Evolutionary conservation across 176 grass and related monocot genomes (phyloP), one percentile per base, ranked within the genome.

Genomic region (Hsuehochloa calcarea): DNA sequence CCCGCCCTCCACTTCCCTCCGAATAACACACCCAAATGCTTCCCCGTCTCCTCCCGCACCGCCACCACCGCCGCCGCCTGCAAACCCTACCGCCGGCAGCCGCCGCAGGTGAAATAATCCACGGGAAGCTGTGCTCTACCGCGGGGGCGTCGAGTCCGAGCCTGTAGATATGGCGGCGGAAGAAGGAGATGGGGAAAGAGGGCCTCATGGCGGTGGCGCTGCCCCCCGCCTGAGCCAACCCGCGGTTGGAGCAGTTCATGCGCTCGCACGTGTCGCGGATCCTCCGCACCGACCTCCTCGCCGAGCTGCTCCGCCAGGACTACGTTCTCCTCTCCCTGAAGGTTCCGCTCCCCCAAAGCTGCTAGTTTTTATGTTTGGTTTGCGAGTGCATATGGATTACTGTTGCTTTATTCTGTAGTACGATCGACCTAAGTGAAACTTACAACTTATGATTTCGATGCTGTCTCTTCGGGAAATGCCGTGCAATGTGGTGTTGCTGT

Each of bases 181-280:
- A 96, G 88, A 96, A 99, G 71, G 93, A 99, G 86, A 99, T 99
- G 93, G 90, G 93, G 47, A 96, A 99, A 78, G 93, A 99, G 75
- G 96, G 96, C 49, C 84, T 99, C 38, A 96, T 99, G 83, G 93
- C 80, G 41, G 93, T 99, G 27, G 87, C 86, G 67, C 75, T 87
- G 58, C 84, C 89, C 31, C 87, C 90, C 11, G 45, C 39, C 29
- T 29, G 80, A 22, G 8, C 55, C 29, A 77, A 70, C 71, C 86
- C 82, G 40, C 75, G 84, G 62, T 73, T 99, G 38, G 90, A 92
- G 70, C 88, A 87, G 49, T 99, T 91, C 86, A 91, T 96, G 96
- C 86, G 82, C 5, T 80, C 88, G 47, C 91, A 99, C 55, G 93
- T 96, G 19, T 88, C 96, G 10, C 88, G 93, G 63, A 91, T 98